These are phyloP conservation scores for Trichoderma harzianum DNA, from an alignment of 2,329 filamentous ascomycete genomes.

Conservation along the genomic window DNA sequence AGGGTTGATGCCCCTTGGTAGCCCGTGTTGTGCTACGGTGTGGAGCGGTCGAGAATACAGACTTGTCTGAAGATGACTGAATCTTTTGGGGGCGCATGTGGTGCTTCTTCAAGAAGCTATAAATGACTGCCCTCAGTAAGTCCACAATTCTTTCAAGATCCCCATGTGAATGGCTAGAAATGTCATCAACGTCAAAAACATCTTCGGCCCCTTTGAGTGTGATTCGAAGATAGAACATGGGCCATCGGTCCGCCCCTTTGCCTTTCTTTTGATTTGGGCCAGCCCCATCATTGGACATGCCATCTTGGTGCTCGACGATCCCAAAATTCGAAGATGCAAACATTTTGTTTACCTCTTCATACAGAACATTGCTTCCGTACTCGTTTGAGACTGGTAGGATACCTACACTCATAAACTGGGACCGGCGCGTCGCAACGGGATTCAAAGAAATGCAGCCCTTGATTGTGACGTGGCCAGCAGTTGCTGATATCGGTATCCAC, in stretches of 20 bases:
- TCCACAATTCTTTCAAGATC: conserved; percentile 51
- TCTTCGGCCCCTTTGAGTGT: conserved; percentile 33
- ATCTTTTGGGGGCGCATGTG: conserved; percentile 57
- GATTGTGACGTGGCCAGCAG: conserved; percentile 58
- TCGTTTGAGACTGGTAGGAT: conserved; percentile 60
- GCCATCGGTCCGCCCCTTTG: conserved; percentile 76
- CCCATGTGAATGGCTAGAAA: conserved; percentile 45
- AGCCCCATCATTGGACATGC: conserved; percentile 27
- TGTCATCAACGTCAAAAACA: conserved; percentile 34
- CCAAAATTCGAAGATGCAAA: conserved; percentile 80
- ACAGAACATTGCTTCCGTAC: conserved; percentile 62
- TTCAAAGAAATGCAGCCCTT: conserved; percentile 67
- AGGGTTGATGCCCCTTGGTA: conserved; percentile 11
- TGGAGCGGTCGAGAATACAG: conserved; percentile 26
- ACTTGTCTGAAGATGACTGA: conserved; percentile 24
- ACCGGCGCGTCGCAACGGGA: conserved; percentile 66
- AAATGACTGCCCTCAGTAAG: conserved; percentile 65
- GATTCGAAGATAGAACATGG: conserved; percentile 83
- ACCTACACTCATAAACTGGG: conserved; percentile 81
- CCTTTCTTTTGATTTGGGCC: conserved; percentile 38
- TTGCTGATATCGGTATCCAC: conserved; percentile 72
- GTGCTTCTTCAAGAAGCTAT: conserved; percentile 72
- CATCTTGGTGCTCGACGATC: conserved; percentile 43
- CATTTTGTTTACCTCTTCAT: conserved; percentile 72
- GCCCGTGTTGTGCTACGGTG: conserved; percentile 22